These are phyloP conservation scores for Metarhizium robertsii DNA, from an alignment of 2,329 filamentous ascomycete species.

Conservation along the genomic window DNA sequence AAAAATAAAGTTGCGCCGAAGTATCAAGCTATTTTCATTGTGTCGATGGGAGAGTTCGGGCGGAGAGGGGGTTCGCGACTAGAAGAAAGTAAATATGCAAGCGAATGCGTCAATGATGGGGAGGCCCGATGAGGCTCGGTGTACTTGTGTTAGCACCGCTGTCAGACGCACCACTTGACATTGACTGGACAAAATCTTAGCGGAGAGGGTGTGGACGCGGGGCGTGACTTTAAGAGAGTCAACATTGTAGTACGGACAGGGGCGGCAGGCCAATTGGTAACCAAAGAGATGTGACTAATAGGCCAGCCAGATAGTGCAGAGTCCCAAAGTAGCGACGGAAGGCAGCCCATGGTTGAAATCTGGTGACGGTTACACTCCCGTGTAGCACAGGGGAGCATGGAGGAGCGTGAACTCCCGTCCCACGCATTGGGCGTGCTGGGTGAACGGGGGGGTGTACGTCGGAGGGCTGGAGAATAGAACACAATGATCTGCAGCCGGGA, in stretches of 20 bases:
- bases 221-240: not conserved
- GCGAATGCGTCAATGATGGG: not conserved
- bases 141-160: conserved; percentile 2
- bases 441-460: not conserved
- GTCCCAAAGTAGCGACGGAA: not conserved
- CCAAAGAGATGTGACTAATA: not conserved
- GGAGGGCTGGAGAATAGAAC: not conserved
- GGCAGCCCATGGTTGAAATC: not conserved
- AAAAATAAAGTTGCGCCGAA: not conserved
- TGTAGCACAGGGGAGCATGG: not conserved
- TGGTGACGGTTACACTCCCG: not conserved
- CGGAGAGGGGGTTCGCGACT: not conserved
- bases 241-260: not conserved
- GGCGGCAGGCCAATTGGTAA: not conserved
- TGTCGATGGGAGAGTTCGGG: not conserved
- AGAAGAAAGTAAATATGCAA: conserved; percentile 1
- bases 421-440: not conserved
- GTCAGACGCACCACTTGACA: not conserved
- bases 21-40: not conserved
- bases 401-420: not conserved
- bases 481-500: not conserved
- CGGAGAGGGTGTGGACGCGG: not conserved
- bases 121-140: conserved; percentile 7
- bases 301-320: not conserved
- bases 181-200: not conserved